phyloP scores from a whole-genome alignment of 805 yeast species.

The Metschnikowia lochheadii region DNA sequence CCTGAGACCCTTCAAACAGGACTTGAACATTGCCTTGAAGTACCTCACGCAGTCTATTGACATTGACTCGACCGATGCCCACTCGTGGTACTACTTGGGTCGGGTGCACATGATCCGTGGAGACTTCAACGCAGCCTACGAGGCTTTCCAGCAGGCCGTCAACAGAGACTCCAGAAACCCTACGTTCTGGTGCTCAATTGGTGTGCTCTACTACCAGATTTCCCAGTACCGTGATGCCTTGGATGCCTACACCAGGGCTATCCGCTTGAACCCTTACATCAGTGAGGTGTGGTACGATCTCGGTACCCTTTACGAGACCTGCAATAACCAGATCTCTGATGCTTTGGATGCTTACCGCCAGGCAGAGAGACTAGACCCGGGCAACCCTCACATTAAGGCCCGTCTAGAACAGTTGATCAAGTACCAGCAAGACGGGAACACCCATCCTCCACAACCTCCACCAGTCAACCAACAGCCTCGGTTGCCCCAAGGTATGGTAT shows the following conservation, averaged over 20 bases:
- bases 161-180: constrained; percentile 96
- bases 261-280: constrained; percentile 90
- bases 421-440: constrained; percentile 65
- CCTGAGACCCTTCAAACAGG: constrained; percentile 52
- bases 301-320: constrained; percentile 94
- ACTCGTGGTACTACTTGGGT: constrained; percentile 95
- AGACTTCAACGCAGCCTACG: constrained; percentile 94
- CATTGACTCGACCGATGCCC: constrained; percentile 86
- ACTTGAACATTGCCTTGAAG: constrained; percentile 77
- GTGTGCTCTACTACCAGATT: constrained; percentile 94
- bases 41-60: constrained; percentile 84
- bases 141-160: constrained; percentile 97
- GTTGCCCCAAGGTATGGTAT: constrained; percentile 62
- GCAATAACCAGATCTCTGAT: constrained; percentile 91
- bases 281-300: constrained; percentile 98
- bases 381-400: constrained; percentile 89
- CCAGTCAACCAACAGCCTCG: constrained; percentile 60
- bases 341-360: constrained; percentile 96
- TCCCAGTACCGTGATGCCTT: constrained; percentile 94
- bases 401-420: constrained; percentile 81
- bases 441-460: constrained; percentile 63
- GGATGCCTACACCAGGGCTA: constrained; percentile 96
- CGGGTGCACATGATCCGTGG: constrained; percentile 95
- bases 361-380: constrained; percentile 93
- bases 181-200: constrained; percentile 95